Conservation (phyloP, 495 filamentous ascomycete genomes). For the Neurospora sp. region DNA sequence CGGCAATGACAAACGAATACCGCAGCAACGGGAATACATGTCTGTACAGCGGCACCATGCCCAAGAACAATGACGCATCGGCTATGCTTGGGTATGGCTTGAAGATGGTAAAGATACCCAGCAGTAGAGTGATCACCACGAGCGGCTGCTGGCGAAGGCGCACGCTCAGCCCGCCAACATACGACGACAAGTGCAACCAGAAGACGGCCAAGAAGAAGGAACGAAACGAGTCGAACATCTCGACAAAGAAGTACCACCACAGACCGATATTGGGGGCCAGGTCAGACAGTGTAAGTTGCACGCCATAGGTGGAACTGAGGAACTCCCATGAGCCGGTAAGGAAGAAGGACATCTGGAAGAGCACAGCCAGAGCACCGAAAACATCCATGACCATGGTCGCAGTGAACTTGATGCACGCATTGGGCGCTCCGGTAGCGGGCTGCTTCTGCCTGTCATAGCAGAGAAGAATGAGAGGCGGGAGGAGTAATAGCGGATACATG, state of each 20-base stretch:
- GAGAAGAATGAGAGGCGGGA: slow-evolving; percentile 72
- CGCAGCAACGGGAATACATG: slow-evolving; percentile 95
- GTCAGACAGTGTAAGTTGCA: slow-evolving; percentile 83
- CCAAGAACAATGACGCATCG: slow-evolving; percentile 75
- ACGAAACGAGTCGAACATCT: slow-evolving; percentile 98
- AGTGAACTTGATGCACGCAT: slow-evolving; percentile 32
- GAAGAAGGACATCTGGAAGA: slow-evolving; percentile 63
- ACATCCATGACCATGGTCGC: slow-evolving; percentile 39
- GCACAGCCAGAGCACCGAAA: slow-evolving; percentile 32
- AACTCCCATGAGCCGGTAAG: slow-evolving; percentile 82
- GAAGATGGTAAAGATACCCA: slow-evolving; percentile 86
- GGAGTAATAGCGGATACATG: slow-evolving; percentile 78
- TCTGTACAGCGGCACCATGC: slow-evolving; percentile 72
- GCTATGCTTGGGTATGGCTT: slow-evolving; percentile 92
- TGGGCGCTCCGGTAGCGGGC: not conserved
- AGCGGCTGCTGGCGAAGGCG: slow-evolving; percentile 74
- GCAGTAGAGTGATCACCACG: slow-evolving; percentile 67
- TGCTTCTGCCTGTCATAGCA: slow-evolving; percentile 57
- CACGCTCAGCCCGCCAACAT: slow-evolving; percentile 74
- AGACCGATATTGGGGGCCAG: slow-evolving; percentile 89
- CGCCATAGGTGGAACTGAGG: slow-evolving; percentile 77
- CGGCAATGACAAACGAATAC: slow-evolving; percentile 77
- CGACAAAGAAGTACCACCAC: slow-evolving; percentile 99
- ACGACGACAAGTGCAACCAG: slow-evolving; percentile 86
- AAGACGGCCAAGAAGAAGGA: slow-evolving; percentile 96